A percentile compares a stretch with the other conserved stretches of the same genome.
These are phyloP conservation scores for Tylopilus balloui DNA, from an alignment of 768 basidiomycete genomes.

Conservation along the genomic window DNA sequence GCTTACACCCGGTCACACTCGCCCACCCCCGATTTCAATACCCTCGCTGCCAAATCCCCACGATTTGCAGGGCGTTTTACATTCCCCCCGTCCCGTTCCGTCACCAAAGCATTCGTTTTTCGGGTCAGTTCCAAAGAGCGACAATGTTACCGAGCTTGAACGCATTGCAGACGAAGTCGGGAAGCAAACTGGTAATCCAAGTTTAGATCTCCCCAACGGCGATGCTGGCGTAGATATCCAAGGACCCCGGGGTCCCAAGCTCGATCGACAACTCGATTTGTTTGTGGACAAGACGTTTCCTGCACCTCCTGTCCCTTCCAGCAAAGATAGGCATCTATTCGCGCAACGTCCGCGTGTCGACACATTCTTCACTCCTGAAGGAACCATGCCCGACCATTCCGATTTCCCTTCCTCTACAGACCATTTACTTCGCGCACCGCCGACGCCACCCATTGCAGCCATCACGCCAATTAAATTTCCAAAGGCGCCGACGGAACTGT, in stretches of 20 bases:
- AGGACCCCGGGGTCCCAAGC: constrained; percentile 17
- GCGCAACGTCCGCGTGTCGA: constrained; percentile 29
- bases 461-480: constrained; percentile 33
- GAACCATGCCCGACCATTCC: constrained; percentile 6
- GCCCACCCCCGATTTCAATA: constrained; percentile 23
- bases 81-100: constrained; percentile 65
- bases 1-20: constrained; percentile 6
- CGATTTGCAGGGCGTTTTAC: constrained; percentile 38
- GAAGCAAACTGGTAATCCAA: constrained; percentile 25
- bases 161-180: constrained; percentile 63
- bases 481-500: constrained; percentile 30
- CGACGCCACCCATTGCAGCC: constrained; percentile 51
- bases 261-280: constrained; percentile 14
- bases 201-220: constrained; percentile 22
- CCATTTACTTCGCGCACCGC: constrained; percentile 32
- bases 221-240: constrained; percentile 17
- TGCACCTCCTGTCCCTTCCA: constrained; percentile 49
- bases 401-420: constrained; percentile 13
- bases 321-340: constrained; percentile 26
- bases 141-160: constrained; percentile 63
- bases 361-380: constrained; percentile 23
- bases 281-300: constrained; percentile 58
- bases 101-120: constrained; percentile 57
- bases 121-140: constrained; percentile 24
- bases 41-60: constrained; percentile 27